phyloP scores from a whole-genome alignment of 1,284 basidiomycete genomes.

The Austroboletus niveus region DNA sequence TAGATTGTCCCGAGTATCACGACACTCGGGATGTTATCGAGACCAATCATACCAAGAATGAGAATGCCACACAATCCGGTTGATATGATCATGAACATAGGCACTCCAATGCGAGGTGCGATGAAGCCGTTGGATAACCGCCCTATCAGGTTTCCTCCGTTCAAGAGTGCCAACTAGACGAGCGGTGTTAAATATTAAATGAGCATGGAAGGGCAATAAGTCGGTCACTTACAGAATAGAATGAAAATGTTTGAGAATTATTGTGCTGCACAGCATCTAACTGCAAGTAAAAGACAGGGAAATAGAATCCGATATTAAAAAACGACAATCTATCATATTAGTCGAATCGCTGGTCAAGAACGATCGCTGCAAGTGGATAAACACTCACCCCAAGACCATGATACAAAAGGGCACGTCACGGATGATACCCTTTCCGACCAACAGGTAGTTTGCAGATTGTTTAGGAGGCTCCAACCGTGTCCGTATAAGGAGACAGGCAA shows the following conservation, averaged over 20 bases:
- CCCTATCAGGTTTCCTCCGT: constrained; percentile 24
- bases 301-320: constrained; percentile 18
- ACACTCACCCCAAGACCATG: constrained; percentile 21
- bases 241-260: constrained; percentile 28
- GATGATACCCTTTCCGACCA: constrained; percentile 14
- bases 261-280: constrained; percentile 27
- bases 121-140: constrained; percentile 28
- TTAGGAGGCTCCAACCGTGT: constrained; percentile 28
- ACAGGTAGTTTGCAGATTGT: constrained; percentile 16
- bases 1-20: constrained; percentile 24
- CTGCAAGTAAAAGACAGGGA: constrained; percentile 32
- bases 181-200: background rate
- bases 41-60: constrained; percentile 28
- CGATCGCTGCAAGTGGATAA: background rate
- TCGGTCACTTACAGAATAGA: constrained; percentile 28
- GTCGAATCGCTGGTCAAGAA: background rate
- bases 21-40: constrained; percentile 18
- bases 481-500: constrained; percentile 29
- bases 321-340: constrained; percentile 15
- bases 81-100: constrained; percentile 15
- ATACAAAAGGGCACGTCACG: constrained; percentile 25
- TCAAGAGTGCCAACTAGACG: constrained; percentile 27
- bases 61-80: constrained; percentile 29
- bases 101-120: constrained; percentile 19
- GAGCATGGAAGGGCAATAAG: too few relatives aligned